A percentile compares a stretch with the other conserved stretches of the same genome.
Conservation (phyloP, 441 rosid genomes). For the Eutrema salsugineum region DNA sequence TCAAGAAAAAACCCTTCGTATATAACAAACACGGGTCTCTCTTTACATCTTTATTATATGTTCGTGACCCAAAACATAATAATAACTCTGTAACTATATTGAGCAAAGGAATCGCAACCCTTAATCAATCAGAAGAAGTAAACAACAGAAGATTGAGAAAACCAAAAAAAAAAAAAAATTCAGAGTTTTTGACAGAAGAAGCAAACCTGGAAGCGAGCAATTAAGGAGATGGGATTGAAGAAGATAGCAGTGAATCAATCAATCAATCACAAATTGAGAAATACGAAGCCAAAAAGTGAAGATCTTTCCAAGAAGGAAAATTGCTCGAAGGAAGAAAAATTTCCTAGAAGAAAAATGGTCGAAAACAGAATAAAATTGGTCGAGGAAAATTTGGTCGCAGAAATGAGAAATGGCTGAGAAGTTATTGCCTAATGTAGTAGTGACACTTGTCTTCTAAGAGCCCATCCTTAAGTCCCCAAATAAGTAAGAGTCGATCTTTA, state of each 20-base stretch:
- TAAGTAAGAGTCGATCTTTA: too few species aligned
- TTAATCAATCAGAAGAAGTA: background rate
- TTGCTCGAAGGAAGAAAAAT: too few species aligned
- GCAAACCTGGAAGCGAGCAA: slow-evolving; percentile 28
- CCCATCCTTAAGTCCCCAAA: too few species aligned
- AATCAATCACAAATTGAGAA: background rate
- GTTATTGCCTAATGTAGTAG: too few species aligned
- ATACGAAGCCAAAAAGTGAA: background rate
- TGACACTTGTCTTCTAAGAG: too few species aligned
- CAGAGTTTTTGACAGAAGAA: background rate
- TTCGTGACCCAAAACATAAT: background rate
- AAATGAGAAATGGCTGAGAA: too few species aligned
- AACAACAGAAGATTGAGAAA: background rate
- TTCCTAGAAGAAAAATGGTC: too few species aligned
- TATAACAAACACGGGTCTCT: background rate
- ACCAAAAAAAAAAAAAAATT: background rate
- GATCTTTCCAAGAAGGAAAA: slow-evolving; percentile 7
- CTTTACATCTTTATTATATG: background rate
- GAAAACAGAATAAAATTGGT: too few species aligned
- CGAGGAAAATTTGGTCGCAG: too few species aligned
- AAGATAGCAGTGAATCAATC: background rate
- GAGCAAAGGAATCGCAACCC: background rate
- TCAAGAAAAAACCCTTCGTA: background rate
- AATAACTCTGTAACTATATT: background rate
- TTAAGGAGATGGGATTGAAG: background rate